Conservation (phyloP, 169 alveolate species). For the Ichthyophthirius multifiliis region DNA sequence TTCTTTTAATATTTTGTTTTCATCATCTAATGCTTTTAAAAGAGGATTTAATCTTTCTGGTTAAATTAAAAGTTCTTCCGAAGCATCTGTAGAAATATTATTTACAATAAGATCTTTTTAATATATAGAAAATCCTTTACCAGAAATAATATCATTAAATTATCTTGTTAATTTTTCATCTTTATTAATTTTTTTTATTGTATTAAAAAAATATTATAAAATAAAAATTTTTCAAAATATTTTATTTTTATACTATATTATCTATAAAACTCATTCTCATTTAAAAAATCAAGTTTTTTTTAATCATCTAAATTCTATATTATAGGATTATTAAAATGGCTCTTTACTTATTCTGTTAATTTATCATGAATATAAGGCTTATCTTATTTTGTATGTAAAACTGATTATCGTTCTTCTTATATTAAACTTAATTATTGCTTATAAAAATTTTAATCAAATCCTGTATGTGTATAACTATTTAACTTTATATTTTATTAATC, state of each 20-base stretch:
- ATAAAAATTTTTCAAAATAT: neutral
- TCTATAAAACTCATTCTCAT: neutral
- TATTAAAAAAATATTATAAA: neutral
- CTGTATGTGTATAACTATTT: no score
- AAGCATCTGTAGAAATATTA: neutral
- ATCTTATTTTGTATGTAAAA: no score
- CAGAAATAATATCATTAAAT: neutral
- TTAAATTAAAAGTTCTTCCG: neutral
- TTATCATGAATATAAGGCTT: no score
- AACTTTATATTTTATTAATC: no score
- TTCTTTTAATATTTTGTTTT: neutral
- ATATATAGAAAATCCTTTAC: neutral
- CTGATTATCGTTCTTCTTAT: no score
- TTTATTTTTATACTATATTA: neutral
- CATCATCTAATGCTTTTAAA: slow-evolving; percentile 9
- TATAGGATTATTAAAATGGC: neutral
- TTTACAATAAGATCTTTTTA: neutral
- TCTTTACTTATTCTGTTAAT: neutral
- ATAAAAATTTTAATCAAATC: no score
- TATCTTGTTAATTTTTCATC: slow-evolving; percentile 1
- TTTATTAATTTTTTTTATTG: neutral
- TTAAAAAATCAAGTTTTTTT: neutral
- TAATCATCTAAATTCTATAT: neutral
- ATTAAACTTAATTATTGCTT: no score
- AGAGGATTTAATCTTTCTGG: neutral